These are phyloP conservation scores for Cryptococcus sp. DNA, from an alignment of 1,284 basidiomycete species.

Conservation along the genomic window DNA sequence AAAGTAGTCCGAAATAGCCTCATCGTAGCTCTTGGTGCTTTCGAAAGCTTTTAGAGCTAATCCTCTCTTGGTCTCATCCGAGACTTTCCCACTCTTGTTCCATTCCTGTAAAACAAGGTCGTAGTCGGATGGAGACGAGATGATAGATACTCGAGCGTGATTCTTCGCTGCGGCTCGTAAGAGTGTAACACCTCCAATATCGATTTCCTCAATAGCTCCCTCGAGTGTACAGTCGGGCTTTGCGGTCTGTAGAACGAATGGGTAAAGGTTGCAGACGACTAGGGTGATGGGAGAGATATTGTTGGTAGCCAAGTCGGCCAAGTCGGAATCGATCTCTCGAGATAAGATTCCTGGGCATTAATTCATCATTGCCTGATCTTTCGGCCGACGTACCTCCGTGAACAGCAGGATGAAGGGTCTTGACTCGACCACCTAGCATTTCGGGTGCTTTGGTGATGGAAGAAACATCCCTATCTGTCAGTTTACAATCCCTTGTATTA, in stretches of 20 bases:
- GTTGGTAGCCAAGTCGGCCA: slow-evolving; percentile 73
- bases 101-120: slow-evolving; percentile 71
- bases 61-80: slow-evolving; percentile 65
- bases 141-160: slow-evolving; percentile 85
- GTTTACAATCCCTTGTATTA: slow-evolving; percentile 5
- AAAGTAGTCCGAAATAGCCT: slow-evolving; percentile 95
- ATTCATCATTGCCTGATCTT: background rate
- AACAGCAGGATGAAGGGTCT: slow-evolving; percentile 98
- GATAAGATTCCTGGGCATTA: slow-evolving; percentile 73
- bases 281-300: slow-evolving; percentile 84
- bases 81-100: slow-evolving; percentile 64
- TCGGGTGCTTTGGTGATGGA: slow-evolving; percentile 99
- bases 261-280: slow-evolving; percentile 99
- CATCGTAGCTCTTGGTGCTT: slow-evolving; percentile 91
- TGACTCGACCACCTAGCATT: slow-evolving; percentile 97
- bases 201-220: slow-evolving; percentile 94
- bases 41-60: slow-evolving; percentile 97
- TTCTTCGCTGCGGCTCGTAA: slow-evolving; percentile 98
- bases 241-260: slow-evolving; percentile 86
- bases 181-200: slow-evolving; percentile 97
- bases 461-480: slow-evolving; percentile 76
- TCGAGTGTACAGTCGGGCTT: slow-evolving; percentile 85
- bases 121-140: slow-evolving; percentile 95
- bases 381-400: slow-evolving; percentile 70
- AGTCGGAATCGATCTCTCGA: slow-evolving; percentile 78